These are phyloP conservation scores for Remersonia thermophila DNA, from an alignment of 2,329 filamentous ascomycete genomes.

Conservation along the genomic window DNA sequence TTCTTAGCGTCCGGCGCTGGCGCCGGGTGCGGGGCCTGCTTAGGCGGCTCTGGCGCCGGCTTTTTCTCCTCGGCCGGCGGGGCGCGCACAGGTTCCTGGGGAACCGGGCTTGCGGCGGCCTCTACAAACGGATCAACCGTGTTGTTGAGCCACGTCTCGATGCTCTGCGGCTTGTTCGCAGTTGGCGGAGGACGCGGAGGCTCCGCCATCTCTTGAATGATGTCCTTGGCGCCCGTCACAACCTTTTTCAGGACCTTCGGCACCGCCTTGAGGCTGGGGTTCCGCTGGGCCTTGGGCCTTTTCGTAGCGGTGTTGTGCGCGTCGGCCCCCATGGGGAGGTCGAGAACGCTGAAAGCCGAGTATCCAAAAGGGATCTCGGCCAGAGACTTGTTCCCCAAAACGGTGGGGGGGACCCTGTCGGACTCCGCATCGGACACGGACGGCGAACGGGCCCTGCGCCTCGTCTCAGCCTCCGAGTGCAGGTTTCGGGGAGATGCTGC, in stretches of 20 bases:
- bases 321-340: constrained; percentile 39
- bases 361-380: constrained; percentile 52
- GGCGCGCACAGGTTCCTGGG: constrained; percentile 28
- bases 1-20: no score
- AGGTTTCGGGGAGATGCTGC: constrained; percentile 23
- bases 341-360: constrained; percentile 54
- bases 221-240: constrained; percentile 51
- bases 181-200: constrained; percentile 34
- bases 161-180: constrained; percentile 47
- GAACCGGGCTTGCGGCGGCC: constrained; percentile 19
- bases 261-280: constrained; percentile 45
- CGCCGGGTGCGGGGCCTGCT: background rate
- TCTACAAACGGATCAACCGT: constrained; percentile 53
- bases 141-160: constrained; percentile 52
- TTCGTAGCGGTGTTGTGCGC: constrained; percentile 30
- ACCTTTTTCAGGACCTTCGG: constrained; percentile 55
- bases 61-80: background rate
- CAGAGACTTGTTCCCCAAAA: constrained; percentile 36
- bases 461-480: constrained; percentile 16
- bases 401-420: constrained; percentile 27
- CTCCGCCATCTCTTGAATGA: constrained; percentile 49
- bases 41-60: background rate
- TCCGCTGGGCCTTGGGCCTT: constrained; percentile 37
- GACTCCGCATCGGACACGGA: constrained; percentile 24
- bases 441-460: constrained; percentile 11